Evolutionary conservation across 352 stramenopile species (phyloP), one percentile per base, ranked within the genome.

Genomic region (Plasmopara muralis): DNA sequence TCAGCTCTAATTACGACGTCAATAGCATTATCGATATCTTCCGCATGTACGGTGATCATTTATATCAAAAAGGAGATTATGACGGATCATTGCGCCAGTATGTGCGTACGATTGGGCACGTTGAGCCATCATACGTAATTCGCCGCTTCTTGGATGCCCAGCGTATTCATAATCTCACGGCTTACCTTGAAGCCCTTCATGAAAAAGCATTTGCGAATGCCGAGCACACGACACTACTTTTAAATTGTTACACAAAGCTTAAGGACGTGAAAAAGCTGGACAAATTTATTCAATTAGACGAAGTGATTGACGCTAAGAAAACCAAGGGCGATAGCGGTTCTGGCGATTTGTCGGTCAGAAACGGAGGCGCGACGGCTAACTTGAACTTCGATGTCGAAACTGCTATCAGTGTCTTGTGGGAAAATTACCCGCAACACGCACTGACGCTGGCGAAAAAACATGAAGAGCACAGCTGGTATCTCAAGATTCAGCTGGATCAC

Each of bases 101-200:
- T 65, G 88, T 94, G 43, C 77, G 95, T 34, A 98, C 95, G 5
- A 98, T 98, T 64, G 95, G 97, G 0, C 93, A 97, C 38, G 73
- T 99, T 4, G 96, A 99, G 60, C 89, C 95, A 6, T 98, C 93
- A 5, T 98, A 99, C 60, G 96, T 99, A 35, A 98, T 99, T 59
- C 95, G 95, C 53, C 85, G 94, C 30, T 99, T 97, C 60, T 64
- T 99, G 37, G 96, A 99, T 70, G 93, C 96, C 0, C 95, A 98
- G 43, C 95, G 96, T 40, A 98, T 99, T 62, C 84, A 95, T 54
- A 92, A 98, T 33, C 68, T 99, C 8, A 98, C 96, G 6, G 85
- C 86, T 38, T 99, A 99, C 64, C 76, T 99, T 13, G 96, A 99
- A 52, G 81, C 81, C 13, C 66, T 97, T 33, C 93, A 98, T 66